Percentiles rank a stretch among this genome's conserved stretches.
Conservation (phyloP, 2,329 filamentous ascomycete genomes). For the Westerdykella aurantiaca region DNA sequence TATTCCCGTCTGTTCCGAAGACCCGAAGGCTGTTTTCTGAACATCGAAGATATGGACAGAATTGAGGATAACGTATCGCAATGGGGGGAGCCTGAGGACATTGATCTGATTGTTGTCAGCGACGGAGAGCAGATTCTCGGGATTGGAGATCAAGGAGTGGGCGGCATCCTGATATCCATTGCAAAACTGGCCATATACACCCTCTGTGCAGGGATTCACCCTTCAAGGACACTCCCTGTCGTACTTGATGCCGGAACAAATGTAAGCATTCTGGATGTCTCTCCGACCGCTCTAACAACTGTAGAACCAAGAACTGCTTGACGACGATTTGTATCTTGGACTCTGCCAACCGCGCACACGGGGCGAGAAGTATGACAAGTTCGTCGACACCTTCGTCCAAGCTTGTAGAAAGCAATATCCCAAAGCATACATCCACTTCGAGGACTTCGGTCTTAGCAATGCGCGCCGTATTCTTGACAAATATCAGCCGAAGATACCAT, state of each 20-base stretch:
- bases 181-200: conserved; percentile 81
- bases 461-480: conserved; percentile 69
- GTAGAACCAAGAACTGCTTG: conserved; percentile 63
- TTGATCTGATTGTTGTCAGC: conserved; percentile 84
- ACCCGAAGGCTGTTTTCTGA: conserved; percentile 76
- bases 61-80: conserved; percentile 62
- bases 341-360: conserved; percentile 60
- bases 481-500: conserved; percentile 67
- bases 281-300: conserved; percentile 4
- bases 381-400: conserved; percentile 69
- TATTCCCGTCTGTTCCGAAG: conserved; percentile 72
- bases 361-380: conserved; percentile 68
- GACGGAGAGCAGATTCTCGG: conserved; percentile 72
- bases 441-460: conserved; percentile 78
- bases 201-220: conserved; percentile 80
- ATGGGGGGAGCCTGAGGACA: conserved; percentile 65
- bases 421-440: conserved; percentile 79
- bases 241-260: conserved; percentile 83
- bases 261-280: conserved; percentile 27
- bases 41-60: conserved; percentile 61
- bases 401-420: conserved; percentile 66
- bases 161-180: conserved; percentile 75
- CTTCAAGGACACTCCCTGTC: conserved; percentile 69
- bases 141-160: conserved; percentile 83
- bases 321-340: conserved; percentile 75